Evolutionary conservation across 495 filamentous ascomycete genomes (phyloP).

Genomic region (Penicillium cosmopolitanum): DNA sequence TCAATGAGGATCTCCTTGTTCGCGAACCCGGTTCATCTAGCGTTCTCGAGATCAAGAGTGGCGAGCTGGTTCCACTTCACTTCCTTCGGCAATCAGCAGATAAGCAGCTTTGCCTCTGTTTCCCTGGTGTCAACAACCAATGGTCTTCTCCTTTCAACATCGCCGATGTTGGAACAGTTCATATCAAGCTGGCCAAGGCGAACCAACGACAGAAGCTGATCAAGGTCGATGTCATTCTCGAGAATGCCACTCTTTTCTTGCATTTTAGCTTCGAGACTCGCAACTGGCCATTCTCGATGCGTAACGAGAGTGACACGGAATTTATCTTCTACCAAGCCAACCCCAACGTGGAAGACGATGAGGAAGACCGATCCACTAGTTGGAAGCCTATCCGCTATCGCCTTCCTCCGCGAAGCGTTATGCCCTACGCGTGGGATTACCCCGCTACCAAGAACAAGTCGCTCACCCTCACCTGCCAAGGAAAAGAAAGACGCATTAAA

Average conservation of each 20-base stretch:
- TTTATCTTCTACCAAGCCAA: conserved; percentile 93
- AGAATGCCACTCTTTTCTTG: conserved; percentile 89
- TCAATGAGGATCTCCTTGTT: conserved; percentile 83
- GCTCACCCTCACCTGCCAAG: conserved; percentile 76
- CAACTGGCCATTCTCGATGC: conserved; percentile 97
- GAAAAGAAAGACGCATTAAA: conserved; percentile 85
- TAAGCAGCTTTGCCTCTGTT: conserved; percentile 92
- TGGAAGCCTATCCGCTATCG: conserved; percentile 92
- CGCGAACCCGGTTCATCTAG: conserved; percentile 88
- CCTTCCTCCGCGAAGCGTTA: conserved; percentile 93
- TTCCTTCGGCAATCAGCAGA: conserved; percentile 77
- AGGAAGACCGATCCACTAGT: conserved; percentile 73
- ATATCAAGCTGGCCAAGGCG: conserved; percentile 90
- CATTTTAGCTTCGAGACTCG: conserved; percentile 88
- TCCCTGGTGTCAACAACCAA: conserved; percentile 92
- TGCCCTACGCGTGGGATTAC: conserved; percentile 99
- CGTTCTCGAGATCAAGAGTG: conserved; percentile 72
- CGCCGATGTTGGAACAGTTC: conserved; percentile 84
- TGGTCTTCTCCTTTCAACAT: conserved; percentile 99
- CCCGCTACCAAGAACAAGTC: conserved; percentile 96
- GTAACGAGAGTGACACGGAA: conserved; percentile 94
- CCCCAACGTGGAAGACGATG: conserved; percentile 77
- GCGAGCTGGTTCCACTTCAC: conserved; percentile 79
- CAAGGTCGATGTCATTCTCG: conserved; percentile 85
- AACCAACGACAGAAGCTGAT: conserved; percentile 88